These are phyloP conservation scores for Fomitopsis serialis DNA, from an alignment of 768 basidiomycete genomes.

Conservation along the genomic window DNA sequence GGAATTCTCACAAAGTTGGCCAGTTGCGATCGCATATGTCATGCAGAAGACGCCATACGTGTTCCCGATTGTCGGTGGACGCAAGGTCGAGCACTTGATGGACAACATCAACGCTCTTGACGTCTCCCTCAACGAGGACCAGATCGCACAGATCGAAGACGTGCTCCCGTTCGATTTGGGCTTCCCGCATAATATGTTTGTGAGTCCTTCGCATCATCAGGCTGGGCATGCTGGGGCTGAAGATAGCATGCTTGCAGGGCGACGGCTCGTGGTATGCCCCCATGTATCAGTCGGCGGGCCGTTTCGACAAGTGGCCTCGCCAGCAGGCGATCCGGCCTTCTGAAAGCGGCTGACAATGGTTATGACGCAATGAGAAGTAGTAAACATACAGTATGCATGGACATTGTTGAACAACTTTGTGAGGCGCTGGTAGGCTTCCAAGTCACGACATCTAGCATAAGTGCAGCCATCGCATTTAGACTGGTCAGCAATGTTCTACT, in stretches of 20 bases:
- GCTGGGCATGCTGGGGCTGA: not conserved
- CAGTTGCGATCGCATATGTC: conserved; percentile 49
- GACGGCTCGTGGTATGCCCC: conserved; percentile 3
- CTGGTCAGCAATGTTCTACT: too few species aligned
- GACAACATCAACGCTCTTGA: conserved; percentile 46
- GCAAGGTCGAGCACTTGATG: conserved; percentile 45
- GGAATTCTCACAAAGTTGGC: not conserved
- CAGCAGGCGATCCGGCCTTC: conserved; percentile 13
- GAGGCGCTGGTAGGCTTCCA: too few species aligned
- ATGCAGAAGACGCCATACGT: conserved; percentile 46
- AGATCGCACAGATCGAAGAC: conserved; percentile 41
- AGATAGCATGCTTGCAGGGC: not conserved
- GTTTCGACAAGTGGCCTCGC: conserved; percentile 20
- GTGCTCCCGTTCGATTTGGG: conserved; percentile 40
- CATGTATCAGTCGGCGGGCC: conserved; percentile 9
- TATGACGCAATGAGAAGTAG: not conserved
- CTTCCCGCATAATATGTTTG: conserved; percentile 31
- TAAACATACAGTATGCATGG: too few species aligned
- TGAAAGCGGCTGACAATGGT: not conserved
- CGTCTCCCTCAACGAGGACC: conserved; percentile 36
- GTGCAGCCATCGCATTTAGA: too few species aligned
- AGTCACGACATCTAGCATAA: too few species aligned
- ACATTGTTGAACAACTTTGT: too few species aligned
- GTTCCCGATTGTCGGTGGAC: conserved; percentile 37
- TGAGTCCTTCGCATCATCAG: not conserved